Percentiles rank a stretch among this genome's conserved stretches.
phyloP scores from a whole-genome alignment of 768 basidiomycete species.

The Suillus decipiens region DNA sequence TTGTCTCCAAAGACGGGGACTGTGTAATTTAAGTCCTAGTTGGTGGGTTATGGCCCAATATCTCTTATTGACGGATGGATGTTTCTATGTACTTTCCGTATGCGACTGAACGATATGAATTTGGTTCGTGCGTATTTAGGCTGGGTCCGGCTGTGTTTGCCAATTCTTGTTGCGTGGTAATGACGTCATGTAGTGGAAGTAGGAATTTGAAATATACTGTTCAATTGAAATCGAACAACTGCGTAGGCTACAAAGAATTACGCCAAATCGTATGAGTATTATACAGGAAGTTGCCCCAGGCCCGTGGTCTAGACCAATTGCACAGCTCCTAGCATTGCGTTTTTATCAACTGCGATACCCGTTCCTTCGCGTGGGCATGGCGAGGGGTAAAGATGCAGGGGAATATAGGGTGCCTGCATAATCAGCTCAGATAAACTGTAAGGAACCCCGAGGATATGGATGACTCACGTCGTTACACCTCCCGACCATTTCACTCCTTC shows the following conservation, averaged over 20 bases:
- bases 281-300: background rate
- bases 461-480: conserved; percentile 24
- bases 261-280: background rate
- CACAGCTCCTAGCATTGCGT: background rate
- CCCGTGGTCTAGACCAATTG: background rate
- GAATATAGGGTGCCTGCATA: conserved; percentile 12
- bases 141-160: background rate
- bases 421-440: background rate
- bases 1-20: background rate
- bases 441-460: background rate
- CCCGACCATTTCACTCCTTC: conserved; percentile 22
- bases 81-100: conserved; percentile 1
- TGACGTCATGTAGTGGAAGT: conserved; percentile 3
- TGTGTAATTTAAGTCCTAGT: background rate
- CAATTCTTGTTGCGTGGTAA: background rate
- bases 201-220: background rate
- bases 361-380: background rate
- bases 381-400: conserved; percentile 11
- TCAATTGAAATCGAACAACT: too few relatives aligned
- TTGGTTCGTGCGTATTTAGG: background rate
- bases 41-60: conserved; percentile 4
- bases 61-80: background rate
- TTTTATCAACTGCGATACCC: background rate
- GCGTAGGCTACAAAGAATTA: background rate
- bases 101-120: background rate